A percentile compares a stretch with the other conserved stretches of the same genome.
Evolutionary conservation across 345 rosid genomes (phyloP).

Genomic region (Anastatica hierochuntica): DNA sequence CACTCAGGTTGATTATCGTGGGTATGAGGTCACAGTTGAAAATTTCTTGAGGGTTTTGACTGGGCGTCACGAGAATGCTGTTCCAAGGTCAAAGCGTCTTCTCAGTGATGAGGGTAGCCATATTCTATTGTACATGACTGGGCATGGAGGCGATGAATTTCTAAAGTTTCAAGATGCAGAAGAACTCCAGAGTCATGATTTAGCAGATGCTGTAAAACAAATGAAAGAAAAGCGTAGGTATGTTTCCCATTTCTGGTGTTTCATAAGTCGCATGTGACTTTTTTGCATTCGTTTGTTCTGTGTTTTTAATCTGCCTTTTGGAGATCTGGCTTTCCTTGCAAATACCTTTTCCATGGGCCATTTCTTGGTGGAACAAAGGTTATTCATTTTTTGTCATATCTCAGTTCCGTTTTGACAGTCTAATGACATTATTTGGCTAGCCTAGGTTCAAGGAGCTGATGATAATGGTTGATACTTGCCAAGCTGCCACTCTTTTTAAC

Average conservation of each 20-base stretch:
- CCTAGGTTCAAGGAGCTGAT: conserved; percentile 91
- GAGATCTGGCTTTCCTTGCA: not conserved
- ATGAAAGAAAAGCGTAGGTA: conserved; percentile 96
- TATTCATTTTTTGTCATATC: not conserved
- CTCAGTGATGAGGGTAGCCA: conserved; percentile 98
- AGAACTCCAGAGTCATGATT: conserved; percentile 97
- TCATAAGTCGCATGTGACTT: not conserved
- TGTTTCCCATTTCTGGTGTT: conserved; percentile 9
- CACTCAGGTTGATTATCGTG: conserved; percentile 89
- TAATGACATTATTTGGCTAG: conserved; percentile 19
- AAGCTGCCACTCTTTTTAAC: conserved; percentile 93
- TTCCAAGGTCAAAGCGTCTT: conserved; percentile 98
- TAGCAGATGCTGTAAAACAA: conserved; percentile 98
- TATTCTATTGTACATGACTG: conserved; percentile 94
- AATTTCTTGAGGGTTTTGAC: conserved; percentile 86
- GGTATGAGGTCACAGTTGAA: conserved; percentile 95
- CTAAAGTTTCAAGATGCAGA: conserved; percentile 94
- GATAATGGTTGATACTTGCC: conserved; percentile 99
- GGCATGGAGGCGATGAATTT: conserved; percentile 98
- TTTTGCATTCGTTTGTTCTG: too few relatives aligned
- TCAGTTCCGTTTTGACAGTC: conserved; percentile 5
- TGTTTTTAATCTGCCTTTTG: conserved; percentile 6
- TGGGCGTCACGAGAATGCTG: conserved; percentile 82
- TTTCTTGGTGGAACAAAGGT: not conserved
- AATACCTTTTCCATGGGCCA: not conserved